Conservation (phyloP, 2,329 filamentous ascomycete species). For the Gnomoniopsis smithogilvyi region DNA sequence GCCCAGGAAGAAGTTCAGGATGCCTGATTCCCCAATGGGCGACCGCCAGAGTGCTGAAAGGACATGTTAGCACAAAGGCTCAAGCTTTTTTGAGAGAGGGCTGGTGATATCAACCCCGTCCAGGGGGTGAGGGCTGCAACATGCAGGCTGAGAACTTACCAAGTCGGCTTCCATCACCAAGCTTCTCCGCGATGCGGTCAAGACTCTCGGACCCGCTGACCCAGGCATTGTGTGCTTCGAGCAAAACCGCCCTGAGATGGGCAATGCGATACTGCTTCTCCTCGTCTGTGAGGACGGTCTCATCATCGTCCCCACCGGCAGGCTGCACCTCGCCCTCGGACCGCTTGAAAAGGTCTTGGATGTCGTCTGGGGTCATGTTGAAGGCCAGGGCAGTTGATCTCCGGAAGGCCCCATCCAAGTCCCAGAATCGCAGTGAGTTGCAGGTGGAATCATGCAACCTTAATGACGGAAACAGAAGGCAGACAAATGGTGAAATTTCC, state of each 20-base stretch:
- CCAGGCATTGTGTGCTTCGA: slow-evolving; percentile 37
- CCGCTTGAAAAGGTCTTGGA: slow-evolving; percentile 33
- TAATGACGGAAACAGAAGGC: slow-evolving; percentile 12
- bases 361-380: slow-evolving; percentile 34
- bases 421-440: neutral
- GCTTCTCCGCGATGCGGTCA: slow-evolving; percentile 45
- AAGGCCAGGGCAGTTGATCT: neutral
- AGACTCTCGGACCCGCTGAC: slow-evolving; percentile 38
- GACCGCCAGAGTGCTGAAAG: slow-evolving; percentile 51
- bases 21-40: slow-evolving; percentile 54
- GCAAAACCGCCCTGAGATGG: slow-evolving; percentile 35
- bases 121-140: neutral
- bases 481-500: neutral
- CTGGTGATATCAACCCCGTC: neutral
- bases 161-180: slow-evolving; percentile 54
- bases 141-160: slow-evolving; percentile 36
- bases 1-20: slow-evolving; percentile 54
- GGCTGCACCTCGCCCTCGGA: slow-evolving; percentile 28
- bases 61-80: neutral
- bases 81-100: neutral
- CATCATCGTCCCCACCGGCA: slow-evolving; percentile 26
- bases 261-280: slow-evolving; percentile 20
- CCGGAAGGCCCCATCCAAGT: neutral
- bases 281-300: slow-evolving; percentile 17
- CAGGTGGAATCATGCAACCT: slow-evolving; percentile 9